Percentiles rank a stretch among this genome's conserved stretches.
Conservation (phyloP, 257 asterid genomes). For the Lithospermum erythrorhizon region DNA sequence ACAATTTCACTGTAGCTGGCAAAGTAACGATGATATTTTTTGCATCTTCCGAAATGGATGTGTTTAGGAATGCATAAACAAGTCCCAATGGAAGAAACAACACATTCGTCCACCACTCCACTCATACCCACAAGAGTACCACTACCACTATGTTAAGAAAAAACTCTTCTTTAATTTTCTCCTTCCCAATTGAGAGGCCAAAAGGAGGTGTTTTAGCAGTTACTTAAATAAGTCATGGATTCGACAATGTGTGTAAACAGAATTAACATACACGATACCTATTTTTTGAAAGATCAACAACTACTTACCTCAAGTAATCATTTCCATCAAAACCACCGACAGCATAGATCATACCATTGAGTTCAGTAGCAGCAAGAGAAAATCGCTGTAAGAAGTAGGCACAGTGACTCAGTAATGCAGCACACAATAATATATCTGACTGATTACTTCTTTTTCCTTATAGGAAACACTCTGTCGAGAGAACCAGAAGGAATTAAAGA, state of each 20-base stretch:
- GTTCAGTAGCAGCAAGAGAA: conserved; percentile 70
- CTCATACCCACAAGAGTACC: too few relatives aligned
- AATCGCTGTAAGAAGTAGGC: conserved; percentile 37
- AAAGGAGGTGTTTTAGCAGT: neutral
- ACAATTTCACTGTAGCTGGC: neutral
- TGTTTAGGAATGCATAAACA: too few relatives aligned
- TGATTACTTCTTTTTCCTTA: too few relatives aligned
- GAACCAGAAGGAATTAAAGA: too few relatives aligned
- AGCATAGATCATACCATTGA: conserved; percentile 69
- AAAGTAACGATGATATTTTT: neutral
- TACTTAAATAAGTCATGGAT: too few relatives aligned
- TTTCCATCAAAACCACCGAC: conserved; percentile 70
- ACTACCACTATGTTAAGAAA: too few relatives aligned
- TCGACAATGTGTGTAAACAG: neutral
- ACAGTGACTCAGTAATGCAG: neutral
- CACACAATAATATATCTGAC: too few relatives aligned
- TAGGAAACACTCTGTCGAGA: too few relatives aligned
- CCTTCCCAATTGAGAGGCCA: neutral
- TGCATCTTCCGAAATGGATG: neutral
- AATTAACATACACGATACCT: neutral
- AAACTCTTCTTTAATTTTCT: neutral
- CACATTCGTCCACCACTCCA: too few relatives aligned
- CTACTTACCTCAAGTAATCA: conserved; percentile 59
- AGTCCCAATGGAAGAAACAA: too few relatives aligned
- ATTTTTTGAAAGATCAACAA: neutral